Evolutionary conservation across 75 land plant species (phyloP), one percentile per base, ranked within the genome.

Genomic region (Adiantum capillusveneris): DNA sequence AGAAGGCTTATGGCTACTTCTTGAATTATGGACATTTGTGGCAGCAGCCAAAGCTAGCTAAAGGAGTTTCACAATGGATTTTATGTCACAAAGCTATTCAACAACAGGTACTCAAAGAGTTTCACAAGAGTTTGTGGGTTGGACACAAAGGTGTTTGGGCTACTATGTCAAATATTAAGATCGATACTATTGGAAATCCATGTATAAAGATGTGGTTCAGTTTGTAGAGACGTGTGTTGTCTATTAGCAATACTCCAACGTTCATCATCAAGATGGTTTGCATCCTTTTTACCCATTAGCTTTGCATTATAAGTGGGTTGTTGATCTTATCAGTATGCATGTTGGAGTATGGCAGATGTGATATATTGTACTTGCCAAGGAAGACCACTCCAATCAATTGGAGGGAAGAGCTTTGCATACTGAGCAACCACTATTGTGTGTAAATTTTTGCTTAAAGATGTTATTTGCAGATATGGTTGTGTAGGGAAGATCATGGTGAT

Each of bases 291-390:
- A 11, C 24, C 53, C 53, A 7, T 52, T 52, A n/a, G 53, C 53
- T 52, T 11, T 52, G n/a, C 53, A 52, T 52, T 52, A 52, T n/a
- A 52, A 52, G 53, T 52, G 53, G 53, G n/a, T 52, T 7, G 19
- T 52, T 9, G 53, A 9, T n/a, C 6, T 52, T 11, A n/a, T 52
- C 7, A 24, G 11, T n/a, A 52, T 52, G n/a, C n/a, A 9, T 11
- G 18, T 19, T 9, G 53, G 53, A n/a, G 16, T 9, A 19, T 52
- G 53, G 53, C n/a, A 52, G 53, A 52, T 52, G 9, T 11, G 18
- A n/a, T 52, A 52, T 24, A 19, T 52, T 11, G 53, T 52, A 11
- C 53, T 52, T n/a, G 53, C 53, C 11, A 52, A n/a, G n/a, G 16
- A 52, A n/a, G 53, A 11, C 18, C 24, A 11, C 14, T 9, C 14